Percentiles rank a stretch among this genome's conserved stretches.
Evolutionary conservation across 805 yeast species (phyloP).

Genomic region (Wickerhamomyces subpelliculosus): DNA sequence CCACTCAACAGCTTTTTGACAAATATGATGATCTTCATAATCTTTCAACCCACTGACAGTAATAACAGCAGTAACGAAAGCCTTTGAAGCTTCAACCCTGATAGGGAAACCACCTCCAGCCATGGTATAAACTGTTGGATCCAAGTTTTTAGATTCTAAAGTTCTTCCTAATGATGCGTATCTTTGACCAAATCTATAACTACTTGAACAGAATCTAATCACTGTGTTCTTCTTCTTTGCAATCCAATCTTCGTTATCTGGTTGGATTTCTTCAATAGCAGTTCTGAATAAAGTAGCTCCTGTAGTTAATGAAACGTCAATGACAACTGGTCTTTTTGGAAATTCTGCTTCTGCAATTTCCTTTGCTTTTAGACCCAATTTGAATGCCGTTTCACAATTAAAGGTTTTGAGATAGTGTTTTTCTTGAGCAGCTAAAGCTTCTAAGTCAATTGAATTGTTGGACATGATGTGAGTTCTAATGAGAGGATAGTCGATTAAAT

Average conservation of each 20-base stretch:
- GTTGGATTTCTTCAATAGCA: conserved; percentile 22
- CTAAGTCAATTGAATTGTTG: not conserved
- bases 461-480: no score
- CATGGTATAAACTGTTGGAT: conserved; percentile 37
- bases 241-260: conserved; percentile 53
- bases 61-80: conserved; percentile 37
- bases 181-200: conserved; percentile 39
- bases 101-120: conserved; percentile 58
- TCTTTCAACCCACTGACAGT: conserved; percentile 53
- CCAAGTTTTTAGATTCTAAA: no score
- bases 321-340: conserved; percentile 23
- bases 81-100: conserved; percentile 21
- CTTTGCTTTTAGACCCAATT: conserved; percentile 35
- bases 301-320: conserved; percentile 38
- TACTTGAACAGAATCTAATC: conserved; percentile 42
- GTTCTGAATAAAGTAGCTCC: conserved; percentile 44
- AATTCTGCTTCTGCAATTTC: conserved; percentile 23
- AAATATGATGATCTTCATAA: conserved; percentile 46
- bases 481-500: no score
- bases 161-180: conserved; percentile 28
- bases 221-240: conserved; percentile 42
- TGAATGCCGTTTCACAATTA: conserved; percentile 28
- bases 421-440: not conserved
- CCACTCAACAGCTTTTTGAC: conserved; percentile 25
- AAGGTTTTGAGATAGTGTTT: not conserved